Evolutionary conservation across 768 basidiomycete species (phyloP).

Genomic region (Russula ochroleuca): DNA sequence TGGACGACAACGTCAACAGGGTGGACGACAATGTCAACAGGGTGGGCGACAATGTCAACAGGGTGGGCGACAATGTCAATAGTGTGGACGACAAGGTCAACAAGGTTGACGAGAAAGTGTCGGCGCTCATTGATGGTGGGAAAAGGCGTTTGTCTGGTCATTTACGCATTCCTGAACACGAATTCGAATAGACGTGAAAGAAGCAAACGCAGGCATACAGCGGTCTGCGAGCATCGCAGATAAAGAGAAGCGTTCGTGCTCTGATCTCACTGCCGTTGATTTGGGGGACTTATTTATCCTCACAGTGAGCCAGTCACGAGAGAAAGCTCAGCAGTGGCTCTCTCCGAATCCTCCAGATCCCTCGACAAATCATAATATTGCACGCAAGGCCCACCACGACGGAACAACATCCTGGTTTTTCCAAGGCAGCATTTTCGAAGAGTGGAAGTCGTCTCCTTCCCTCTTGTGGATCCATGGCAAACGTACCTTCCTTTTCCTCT

Average conservation of each 20-base stretch:
- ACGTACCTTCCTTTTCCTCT: not conserved
- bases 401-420: not conserved
- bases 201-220: not conserved
- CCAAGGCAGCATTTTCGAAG: not conserved
- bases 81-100: no score
- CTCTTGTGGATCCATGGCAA: conserved; percentile 2
- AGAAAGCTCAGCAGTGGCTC: not conserved
- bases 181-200: not conserved
- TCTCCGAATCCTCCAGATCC: not conserved
- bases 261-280: not conserved
- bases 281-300: not conserved
- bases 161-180: not conserved
- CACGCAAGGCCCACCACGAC: not conserved
- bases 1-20: not conserved
- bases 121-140: not conserved
- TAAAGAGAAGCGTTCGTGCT: conserved; percentile 1
- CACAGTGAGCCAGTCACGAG: not conserved
- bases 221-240: not conserved
- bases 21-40: not conserved
- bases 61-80: not conserved
- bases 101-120: not conserved
- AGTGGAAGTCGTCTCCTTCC: not conserved
- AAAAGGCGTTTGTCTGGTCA: not conserved
- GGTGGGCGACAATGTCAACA: not conserved
- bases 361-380: not conserved